Base-by-base conservation (phyloP, 2,329 filamentous ascomycete species). In the Berkeleyomyces rouxiae region DNA sequence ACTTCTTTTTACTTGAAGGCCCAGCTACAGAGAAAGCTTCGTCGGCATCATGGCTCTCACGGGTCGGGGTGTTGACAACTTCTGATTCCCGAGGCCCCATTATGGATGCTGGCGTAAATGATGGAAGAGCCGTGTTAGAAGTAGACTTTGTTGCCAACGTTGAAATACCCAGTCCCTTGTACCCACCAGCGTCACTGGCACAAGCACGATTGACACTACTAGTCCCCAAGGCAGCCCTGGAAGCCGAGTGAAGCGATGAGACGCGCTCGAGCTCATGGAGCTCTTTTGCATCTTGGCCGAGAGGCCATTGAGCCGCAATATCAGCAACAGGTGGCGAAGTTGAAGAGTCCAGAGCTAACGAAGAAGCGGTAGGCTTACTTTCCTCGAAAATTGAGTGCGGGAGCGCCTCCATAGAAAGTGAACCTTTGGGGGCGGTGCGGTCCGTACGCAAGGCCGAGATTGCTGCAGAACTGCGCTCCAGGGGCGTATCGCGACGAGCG, bases 1-100 rank as follows among this genome's bases (percentile, higher is more conserved):
- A 88, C 72, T 85, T 87, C 78, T 88, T 88, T 74, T 80, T 82
- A 74, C 44, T 13, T n/a, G 10, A 33, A 37, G 36, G 33, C 7
- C 46, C 59, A 44, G 44, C n/a, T 3, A 10, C 51, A 39, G 33
- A 13, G 39, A 55, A 6, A 9, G 7, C 37, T 33, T 37, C 58
- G n/a, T 59, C 58, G 11, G 43, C 33, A 23, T 47, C 43, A 13
- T 37, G 42, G 9, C 31, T 37, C 7, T 49, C 43, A 4, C 23
- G 58, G 11, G 42, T 23, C 7, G 7, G 16, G 33, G 3, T 16
- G 13, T 47, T 49, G 31, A 23, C 43, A 36, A 3, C 58, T 36
- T 37, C 39, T 39, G 47, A 37, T 10, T 3, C 23, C 13, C 51
- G 49, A 11, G 49, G 39, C 9, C 60, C 60, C 49, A 58, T 61